Conservation (phyloP, 2,329 filamentous ascomycete genomes). For the Verticillium tricorpus region DNA sequence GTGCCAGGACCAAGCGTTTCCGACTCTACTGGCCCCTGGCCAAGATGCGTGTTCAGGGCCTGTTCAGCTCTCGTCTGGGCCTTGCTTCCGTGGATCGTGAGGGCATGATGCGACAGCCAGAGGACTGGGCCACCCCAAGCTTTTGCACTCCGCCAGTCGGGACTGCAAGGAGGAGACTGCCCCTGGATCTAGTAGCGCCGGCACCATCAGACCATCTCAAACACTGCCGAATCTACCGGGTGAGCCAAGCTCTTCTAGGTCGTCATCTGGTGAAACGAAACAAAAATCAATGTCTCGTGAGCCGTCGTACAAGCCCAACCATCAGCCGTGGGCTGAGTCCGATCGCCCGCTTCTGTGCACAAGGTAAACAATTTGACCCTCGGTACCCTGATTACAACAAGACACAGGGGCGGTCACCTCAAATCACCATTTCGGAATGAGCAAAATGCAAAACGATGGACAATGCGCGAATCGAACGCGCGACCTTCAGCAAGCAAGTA, state of each 20-base stretch:
- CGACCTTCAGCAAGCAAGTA: neutral
- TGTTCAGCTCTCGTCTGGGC: neutral
- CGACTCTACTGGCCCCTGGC: neutral
- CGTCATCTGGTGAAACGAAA: neutral
- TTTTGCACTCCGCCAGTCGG: neutral
- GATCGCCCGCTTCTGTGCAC: too few relatives aligned
- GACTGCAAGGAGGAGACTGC: neutral
- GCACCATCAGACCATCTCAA: neutral
- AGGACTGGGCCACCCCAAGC: too few relatives aligned
- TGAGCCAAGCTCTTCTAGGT: neutral
- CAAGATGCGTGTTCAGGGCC: too few relatives aligned
- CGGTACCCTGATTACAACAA: too few relatives aligned
- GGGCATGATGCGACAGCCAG: neutral
- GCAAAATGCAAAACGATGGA: neutral
- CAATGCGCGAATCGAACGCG: neutral
- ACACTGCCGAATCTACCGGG: neutral
- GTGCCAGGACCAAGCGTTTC: neutral
- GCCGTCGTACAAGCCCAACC: too few relatives aligned
- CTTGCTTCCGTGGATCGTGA: neutral
- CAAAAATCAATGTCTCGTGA: neutral
- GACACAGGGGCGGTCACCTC: too few relatives aligned
- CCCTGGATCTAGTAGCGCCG: neutral
- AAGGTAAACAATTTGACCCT: too few relatives aligned
- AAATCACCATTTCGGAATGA: too few relatives aligned
- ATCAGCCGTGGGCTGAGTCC: too few relatives aligned